Percentiles rank a stretch among this genome's conserved stretches.
Evolutionary conservation across 1,284 basidiomycete genomes (phyloP).

Genomic region (Pseudozyma sp.): DNA sequence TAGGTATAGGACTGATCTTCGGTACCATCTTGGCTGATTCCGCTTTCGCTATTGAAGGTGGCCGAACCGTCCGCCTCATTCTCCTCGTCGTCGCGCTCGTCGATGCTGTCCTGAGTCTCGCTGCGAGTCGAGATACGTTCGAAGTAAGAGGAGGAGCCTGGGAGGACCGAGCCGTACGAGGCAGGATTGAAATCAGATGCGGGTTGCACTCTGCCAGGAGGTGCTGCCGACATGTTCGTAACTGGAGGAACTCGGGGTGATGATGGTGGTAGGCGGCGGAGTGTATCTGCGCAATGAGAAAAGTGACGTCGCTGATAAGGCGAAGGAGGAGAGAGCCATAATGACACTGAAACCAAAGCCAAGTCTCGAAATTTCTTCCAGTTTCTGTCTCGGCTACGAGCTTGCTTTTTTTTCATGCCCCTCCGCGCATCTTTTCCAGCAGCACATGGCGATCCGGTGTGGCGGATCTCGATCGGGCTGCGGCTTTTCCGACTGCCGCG

Average conservation of each 20-base stretch:
- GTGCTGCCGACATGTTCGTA: conserved; percentile 36
- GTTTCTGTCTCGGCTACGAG: not conserved
- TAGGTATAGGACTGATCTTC: conserved; percentile 13
- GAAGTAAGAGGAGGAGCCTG: conserved; percentile 16
- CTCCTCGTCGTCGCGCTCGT: conserved; percentile 14
- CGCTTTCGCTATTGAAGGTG: conserved; percentile 15
- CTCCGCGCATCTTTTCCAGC: not conserved
- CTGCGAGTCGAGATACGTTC: conserved; percentile 25
- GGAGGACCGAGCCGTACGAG: conserved; percentile 36
- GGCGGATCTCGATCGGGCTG: no score
- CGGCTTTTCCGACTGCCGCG: no score
- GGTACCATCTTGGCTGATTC: conserved; percentile 15
- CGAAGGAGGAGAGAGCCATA: no score
- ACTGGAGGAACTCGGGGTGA: not conserved
- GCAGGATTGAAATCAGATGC: conserved; percentile 31
- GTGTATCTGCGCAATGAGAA: not conserved
- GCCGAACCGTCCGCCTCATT: not conserved
- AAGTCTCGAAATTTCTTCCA: conserved; percentile 38
- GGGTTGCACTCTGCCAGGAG: conserved; percentile 37
- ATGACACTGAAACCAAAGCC: not conserved
- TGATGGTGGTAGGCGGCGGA: not conserved
- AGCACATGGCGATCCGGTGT: no score
- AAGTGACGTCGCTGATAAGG: not conserved
- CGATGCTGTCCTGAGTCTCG: conserved; percentile 27
- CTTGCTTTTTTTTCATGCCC: conserved; percentile 11